Conservation (phyloP, 768 basidiomycete genomes). For the Rubroboletus satanas region DNA sequence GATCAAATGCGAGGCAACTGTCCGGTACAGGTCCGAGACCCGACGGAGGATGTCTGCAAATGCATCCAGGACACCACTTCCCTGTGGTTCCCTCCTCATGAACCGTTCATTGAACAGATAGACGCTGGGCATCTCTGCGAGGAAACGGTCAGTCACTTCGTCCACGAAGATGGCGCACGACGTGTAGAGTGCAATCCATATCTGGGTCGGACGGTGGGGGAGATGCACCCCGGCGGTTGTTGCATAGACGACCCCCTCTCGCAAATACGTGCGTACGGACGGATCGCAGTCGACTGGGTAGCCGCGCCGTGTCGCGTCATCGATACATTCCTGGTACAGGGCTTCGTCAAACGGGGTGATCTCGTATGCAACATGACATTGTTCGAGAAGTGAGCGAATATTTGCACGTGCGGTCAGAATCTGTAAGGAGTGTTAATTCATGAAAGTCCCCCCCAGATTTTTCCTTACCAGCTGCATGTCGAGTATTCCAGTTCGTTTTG, state of each 20-base stretch:
- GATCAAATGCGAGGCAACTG: conserved; percentile 34
- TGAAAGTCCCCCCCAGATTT: not conserved
- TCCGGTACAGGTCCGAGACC: not conserved
- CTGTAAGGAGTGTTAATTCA: conserved; percentile 3
- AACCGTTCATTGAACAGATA: conserved; percentile 7
- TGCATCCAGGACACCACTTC: not conserved
- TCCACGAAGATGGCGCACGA: conserved; percentile 31
- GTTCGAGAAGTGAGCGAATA: conserved; percentile 10
- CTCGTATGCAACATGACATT: conserved; percentile 13
- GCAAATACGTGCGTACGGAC: conserved; percentile 28
- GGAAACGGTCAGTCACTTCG: conserved; percentile 28
- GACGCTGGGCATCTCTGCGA: conserved; percentile 2
- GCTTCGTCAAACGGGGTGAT: conserved; percentile 8
- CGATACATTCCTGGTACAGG: conserved; percentile 20
- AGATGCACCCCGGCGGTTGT: not conserved
- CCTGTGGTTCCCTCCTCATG: conserved; percentile 26
- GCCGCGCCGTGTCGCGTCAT: conserved; percentile 21
- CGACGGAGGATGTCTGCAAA: not conserved
- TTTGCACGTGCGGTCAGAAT: conserved; percentile 7
- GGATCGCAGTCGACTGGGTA: conserved; percentile 23
- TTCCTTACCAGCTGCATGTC: conserved; percentile 12
- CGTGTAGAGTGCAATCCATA: not conserved
- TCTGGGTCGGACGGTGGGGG: not conserved
- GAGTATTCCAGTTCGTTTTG: not conserved
- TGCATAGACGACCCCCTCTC: conserved; percentile 27